These are phyloP conservation scores for Phyllosticta capitalensis DNA, from an alignment of 2,329 filamentous ascomycete species.

Conservation along the genomic window DNA sequence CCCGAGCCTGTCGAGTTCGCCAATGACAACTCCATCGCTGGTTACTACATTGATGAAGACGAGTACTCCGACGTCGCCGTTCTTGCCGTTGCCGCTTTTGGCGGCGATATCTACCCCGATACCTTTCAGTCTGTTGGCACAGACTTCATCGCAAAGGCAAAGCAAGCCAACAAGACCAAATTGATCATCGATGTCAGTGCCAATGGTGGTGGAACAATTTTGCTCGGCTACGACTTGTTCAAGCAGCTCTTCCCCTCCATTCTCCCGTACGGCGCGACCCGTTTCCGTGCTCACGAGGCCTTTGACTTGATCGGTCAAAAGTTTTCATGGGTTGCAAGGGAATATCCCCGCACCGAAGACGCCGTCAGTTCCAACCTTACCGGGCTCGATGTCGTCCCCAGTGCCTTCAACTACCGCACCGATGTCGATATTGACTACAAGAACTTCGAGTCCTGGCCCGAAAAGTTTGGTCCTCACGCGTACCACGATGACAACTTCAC, in stretches of 20 bases:
- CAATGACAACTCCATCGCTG: constrained; percentile 33
- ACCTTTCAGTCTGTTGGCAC: constrained; percentile 34
- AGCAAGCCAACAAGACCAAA: constrained; percentile 46
- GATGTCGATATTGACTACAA: constrained; percentile 40
- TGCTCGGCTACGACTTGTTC: constrained; percentile 55
- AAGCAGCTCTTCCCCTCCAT: constrained; percentile 45
- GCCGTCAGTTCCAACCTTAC: constrained; percentile 28
- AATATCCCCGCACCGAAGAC: constrained; percentile 22
- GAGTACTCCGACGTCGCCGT: constrained; percentile 39
- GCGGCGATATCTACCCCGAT: constrained; percentile 21
- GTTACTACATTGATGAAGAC: constrained; percentile 36
- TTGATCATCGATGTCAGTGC: constrained; percentile 50
- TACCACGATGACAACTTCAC: constrained; percentile 34
- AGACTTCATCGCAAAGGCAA: constrained; percentile 34
- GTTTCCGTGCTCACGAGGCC: constrained; percentile 42
- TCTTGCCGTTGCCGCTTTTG: constrained; percentile 35
- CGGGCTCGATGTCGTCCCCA: constrained; percentile 29
- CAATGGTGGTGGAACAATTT: constrained; percentile 50
- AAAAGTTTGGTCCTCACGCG: constrained; percentile 30
- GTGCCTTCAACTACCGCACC: constrained; percentile 38
- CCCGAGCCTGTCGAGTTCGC: constrained; percentile 24
- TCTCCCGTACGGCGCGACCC: constrained; percentile 40
- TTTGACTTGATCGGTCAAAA: constrained; percentile 36
- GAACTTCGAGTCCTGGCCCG: constrained; percentile 37
- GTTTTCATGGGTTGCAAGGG: constrained; percentile 24